Evolutionary conservation across 2,329 filamentous ascomycete species (phyloP), one percentile per base, ranked within the genome.

Genomic region (Aspergillus eucalypticola): DNA sequence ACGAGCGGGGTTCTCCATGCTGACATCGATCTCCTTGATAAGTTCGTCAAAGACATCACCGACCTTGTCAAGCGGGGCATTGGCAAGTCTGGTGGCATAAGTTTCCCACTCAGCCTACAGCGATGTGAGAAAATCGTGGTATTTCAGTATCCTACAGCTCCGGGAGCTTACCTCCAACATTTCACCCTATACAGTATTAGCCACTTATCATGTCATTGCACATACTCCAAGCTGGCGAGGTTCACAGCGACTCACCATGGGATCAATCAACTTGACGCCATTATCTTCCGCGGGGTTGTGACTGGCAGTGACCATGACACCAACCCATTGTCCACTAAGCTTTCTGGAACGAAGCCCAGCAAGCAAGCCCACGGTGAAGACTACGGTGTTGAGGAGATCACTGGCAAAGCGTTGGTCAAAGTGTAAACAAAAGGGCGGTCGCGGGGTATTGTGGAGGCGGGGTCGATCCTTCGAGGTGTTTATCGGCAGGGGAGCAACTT

Each of bases 201-300:
- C 32, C 11, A 55, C 54, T 60, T 19, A 42, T 67, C 63, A 51
- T 67, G 63, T 58, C 17, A 35, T 23, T 41, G 13, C 27, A 39
- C 5, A 29, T 11, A 17, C 23, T 35, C 29, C 27, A 23, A 17
- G 17, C 7, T 52, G n/a, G 8, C 11, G 17, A 13, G 25, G 38
- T 21, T 13, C 4, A 15, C 39, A 10, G 29, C 19, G 49, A 69
- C 72, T 66, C 60, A 88, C 86, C 88, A 96, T 90, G 11, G 95
- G 95, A 77, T 99, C 95, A 64, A 99, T 92, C 68, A 99, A 87
- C 84, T 96, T 96, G 76, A 96, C 90, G 54, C 92, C 92, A 76
- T 96, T 96, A 79, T 96, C 92, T 69, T 87, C 84, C 35, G 92
- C 89, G 17, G 91, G 91, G 79, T 96, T 96, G 83, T 96, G 92